Conservation (phyloP, 331 rosid genomes). For the Rosa hybrid region DNA sequence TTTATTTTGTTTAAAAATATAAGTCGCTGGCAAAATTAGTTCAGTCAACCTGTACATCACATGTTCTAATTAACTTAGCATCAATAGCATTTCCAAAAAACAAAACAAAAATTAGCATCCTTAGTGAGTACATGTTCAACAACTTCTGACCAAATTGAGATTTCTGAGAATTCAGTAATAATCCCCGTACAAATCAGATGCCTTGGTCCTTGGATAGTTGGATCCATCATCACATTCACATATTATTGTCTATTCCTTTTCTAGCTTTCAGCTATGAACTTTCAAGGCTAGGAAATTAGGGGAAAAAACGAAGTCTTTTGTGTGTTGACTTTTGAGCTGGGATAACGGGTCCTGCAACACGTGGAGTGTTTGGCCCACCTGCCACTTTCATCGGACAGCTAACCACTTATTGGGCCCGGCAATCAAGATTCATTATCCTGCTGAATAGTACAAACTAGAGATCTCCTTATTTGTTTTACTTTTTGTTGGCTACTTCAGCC, state of each 20-base stretch:
- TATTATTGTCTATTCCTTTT: neutral
- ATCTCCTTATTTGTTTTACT: too few relatives aligned
- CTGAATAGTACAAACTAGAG: neutral
- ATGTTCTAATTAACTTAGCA: too few relatives aligned
- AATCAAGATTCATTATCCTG: neutral
- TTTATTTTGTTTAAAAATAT: too few relatives aligned
- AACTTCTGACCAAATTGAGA: slow-evolving; percentile 2
- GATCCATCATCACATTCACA: too few relatives aligned
- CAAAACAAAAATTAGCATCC: too few relatives aligned
- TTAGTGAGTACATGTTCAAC: neutral
- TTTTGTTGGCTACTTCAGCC: too few relatives aligned
- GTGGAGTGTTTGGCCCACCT: neutral
- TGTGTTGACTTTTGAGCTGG: neutral
- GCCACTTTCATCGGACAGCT: neutral
- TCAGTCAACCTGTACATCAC: too few relatives aligned
- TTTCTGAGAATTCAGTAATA: neutral
- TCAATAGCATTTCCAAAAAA: too few relatives aligned
- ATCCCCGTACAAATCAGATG: too few relatives aligned
- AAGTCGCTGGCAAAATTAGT: too few relatives aligned
- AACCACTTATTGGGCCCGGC: neutral
- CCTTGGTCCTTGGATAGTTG: too few relatives aligned
- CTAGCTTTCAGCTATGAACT: neutral
- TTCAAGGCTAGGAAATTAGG: neutral
- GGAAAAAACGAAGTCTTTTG: neutral
- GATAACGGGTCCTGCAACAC: neutral